phyloP scores from a whole-genome alignment of 208 protist species.

The Wallacemonas sp. region DNA sequence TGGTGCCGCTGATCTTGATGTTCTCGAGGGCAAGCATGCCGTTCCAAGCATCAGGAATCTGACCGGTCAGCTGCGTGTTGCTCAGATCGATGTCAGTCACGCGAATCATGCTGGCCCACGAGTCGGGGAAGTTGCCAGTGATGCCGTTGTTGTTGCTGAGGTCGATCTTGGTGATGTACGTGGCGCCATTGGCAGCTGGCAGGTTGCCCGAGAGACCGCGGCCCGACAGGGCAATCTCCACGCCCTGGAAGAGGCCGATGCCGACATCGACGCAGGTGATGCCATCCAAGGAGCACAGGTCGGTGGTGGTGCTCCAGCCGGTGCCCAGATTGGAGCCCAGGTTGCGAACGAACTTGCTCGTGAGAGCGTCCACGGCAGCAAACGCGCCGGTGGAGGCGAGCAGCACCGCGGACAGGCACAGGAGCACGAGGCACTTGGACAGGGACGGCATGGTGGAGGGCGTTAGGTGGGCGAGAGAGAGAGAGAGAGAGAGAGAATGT shows the following conservation, averaged over 20 bases:
- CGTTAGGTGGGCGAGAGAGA: too few relatives aligned
- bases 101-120: background rate
- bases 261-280: background rate
- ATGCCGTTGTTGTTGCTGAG: background rate
- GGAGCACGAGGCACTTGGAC: background rate
- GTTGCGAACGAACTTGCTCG: background rate
- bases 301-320: background rate
- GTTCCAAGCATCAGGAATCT: constrained; percentile 17
- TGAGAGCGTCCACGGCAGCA: background rate
- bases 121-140: background rate
- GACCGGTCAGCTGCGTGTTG: background rate
- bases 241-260: background rate
- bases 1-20: constrained; percentile 18
- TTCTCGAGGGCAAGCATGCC: constrained; percentile 20
- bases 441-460: background rate
- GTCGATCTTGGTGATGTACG: background rate
- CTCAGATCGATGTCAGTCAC: background rate
- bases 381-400: background rate
- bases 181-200: background rate
- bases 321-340: background rate
- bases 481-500: too few relatives aligned
- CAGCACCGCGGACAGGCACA: constrained; percentile 5
- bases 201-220: constrained; percentile 12
- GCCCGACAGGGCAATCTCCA: constrained; percentile 14
- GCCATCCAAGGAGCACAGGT: constrained; percentile 19